phyloP scores from a whole-genome alignment of 371 early-diverging fungal species.

The Mortierella sp. region DNA sequence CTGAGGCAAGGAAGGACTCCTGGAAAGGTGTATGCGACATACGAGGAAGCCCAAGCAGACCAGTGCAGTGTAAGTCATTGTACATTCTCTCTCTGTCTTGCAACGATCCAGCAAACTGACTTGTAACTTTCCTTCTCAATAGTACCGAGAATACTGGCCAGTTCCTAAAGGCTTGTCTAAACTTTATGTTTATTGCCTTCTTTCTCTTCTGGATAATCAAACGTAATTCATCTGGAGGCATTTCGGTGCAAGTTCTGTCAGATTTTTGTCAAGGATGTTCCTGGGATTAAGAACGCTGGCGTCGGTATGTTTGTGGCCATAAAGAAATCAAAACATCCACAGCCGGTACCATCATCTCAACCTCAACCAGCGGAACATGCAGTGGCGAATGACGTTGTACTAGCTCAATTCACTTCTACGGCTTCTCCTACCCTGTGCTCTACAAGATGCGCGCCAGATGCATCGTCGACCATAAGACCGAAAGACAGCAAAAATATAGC shows the following conservation, averaged over 20 bases:
- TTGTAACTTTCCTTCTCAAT: constrained; percentile 3
- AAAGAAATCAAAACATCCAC: constrained; percentile 15
- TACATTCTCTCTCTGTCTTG: neutral
- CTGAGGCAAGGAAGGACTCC: constrained; percentile 40
- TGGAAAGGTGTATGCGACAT: constrained; percentile 28
- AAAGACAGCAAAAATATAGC: constrained; percentile 26
- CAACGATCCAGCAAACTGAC: neutral
- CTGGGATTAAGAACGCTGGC: constrained; percentile 30
- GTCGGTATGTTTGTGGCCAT: constrained; percentile 41
- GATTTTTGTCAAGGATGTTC: constrained; percentile 40
- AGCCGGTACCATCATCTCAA: neutral
- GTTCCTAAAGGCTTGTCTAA: constrained; percentile 41
- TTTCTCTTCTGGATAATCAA: constrained; percentile 52
- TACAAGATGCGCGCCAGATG: neutral
- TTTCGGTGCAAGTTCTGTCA: constrained; percentile 43
- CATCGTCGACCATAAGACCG: constrained; percentile 15
- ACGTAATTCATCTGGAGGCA: constrained; percentile 38
- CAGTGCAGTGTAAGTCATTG: constrained; percentile 51
- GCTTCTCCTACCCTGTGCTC: neutral
- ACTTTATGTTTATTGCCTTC: constrained; percentile 41
- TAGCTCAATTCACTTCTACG: neutral
- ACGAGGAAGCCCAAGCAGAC: constrained; percentile 53
- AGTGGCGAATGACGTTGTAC: neutral
- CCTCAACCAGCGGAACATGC: constrained; percentile 3
- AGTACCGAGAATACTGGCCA: constrained; percentile 54